Base-by-base conservation (phyloP, 2,329 filamentous ascomycete species). In the Ceratocystis harringtonii region DNA sequence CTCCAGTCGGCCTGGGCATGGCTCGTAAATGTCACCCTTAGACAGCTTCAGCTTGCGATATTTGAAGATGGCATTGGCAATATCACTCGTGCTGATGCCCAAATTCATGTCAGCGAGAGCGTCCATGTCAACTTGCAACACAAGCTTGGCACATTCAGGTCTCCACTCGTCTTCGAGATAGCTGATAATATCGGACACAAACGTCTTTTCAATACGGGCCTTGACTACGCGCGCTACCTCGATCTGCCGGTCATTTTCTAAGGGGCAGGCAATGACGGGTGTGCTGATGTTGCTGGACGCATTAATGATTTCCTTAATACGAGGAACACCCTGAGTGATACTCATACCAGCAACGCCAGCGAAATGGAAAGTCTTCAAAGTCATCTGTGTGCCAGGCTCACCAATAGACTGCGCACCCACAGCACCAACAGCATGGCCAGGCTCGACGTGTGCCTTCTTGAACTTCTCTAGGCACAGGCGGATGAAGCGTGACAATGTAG, bases 241-340 rank as follows among this genome's bases (percentile, higher is more conserved):
- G 65, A 94, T 84, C 69, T 87, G 83, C 65, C 82, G 78, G 68
- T 86, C 84, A 72, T 91, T 94, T 69, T 90, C 81, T 4, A 97
- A 80, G 3, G 89, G 87, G 72, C 94, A 97, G 5, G 84, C 85
- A 70, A 99, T 95, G 72, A 99, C 88, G 0, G 94, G 94, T 0
- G 94, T 99, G 74, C 89, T 95, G 75, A 99, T 99, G 62, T 80
- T 79, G 74, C 91, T 95, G 7, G 91, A 96, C 5, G 94, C 94
- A 76, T 99, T 99, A 84, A 99, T 99, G 70, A 99, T 99, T 80
- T 99, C 94, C 78, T 99, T 99, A 79, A 99, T 99, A 86, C 94
- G 92, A 1, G 94, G 94, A 5, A 99, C 94, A 89, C 94, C 94
- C 73, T 96, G 90, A 0, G 94, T 99, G 73, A 99, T 96, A 81